phyloP scores from a whole-genome alignment of 2,329 filamentous ascomycete species.

The Exophiala spinifera region DNA sequence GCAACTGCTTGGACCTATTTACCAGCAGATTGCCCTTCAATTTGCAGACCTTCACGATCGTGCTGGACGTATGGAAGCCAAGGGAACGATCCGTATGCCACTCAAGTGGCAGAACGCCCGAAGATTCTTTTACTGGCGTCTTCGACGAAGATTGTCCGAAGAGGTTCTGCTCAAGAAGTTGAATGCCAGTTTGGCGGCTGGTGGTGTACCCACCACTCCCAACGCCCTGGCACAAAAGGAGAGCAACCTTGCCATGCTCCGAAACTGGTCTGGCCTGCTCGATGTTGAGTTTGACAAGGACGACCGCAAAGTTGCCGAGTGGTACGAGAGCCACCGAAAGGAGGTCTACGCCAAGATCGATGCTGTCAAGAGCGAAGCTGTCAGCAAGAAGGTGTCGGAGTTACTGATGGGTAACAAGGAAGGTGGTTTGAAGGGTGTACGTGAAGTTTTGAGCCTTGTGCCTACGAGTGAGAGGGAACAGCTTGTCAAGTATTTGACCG shows the following conservation, averaged over 20 bases:
- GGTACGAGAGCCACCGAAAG: slow-evolving; percentile 96
- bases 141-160: slow-evolving; percentile 93
- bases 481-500: slow-evolving; percentile 58
- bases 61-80: slow-evolving; percentile 95
- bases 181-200: slow-evolving; percentile 44
- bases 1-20: slow-evolving; percentile 84
- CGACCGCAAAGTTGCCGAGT: slow-evolving; percentile 80
- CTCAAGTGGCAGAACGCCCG: slow-evolving; percentile 85
- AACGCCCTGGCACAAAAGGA: slow-evolving; percentile 54
- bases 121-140: slow-evolving; percentile 99
- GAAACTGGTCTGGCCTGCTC: slow-evolving; percentile 74
- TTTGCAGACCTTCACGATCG: slow-evolving; percentile 98
- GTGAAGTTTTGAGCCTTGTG: slow-evolving; percentile 80
- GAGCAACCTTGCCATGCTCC: slow-evolving; percentile 69
- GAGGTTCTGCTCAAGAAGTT: slow-evolving; percentile 96
- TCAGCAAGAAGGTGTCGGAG: slow-evolving; percentile 67
- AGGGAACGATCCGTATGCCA: slow-evolving; percentile 82
- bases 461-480: slow-evolving; percentile 85
- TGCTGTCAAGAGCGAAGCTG: slow-evolving; percentile 70
- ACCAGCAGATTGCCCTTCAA: slow-evolving; percentile 91
- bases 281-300: slow-evolving; percentile 68
- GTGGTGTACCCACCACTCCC: slow-evolving; percentile 35
- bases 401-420: slow-evolving; percentile 64
- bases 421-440: slow-evolving; percentile 77
- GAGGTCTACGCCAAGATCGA: slow-evolving; percentile 80